Base-by-base conservation (phyloP, 306 rosid species). In the Cucumis melo region DNA sequence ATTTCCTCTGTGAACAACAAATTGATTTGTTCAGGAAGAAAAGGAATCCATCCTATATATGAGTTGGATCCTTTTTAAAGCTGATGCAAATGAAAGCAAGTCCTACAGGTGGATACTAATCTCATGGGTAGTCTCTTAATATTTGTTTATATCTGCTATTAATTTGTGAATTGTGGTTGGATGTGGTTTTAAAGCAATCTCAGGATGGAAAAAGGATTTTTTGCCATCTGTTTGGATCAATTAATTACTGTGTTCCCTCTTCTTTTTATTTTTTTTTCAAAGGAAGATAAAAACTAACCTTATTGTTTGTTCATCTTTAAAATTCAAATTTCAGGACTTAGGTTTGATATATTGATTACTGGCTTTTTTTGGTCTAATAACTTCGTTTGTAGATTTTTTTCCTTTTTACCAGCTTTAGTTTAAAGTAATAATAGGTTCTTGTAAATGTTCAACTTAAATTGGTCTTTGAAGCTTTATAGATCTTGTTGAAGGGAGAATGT, bases 21-120 rank as follows among this genome's bases (percentile, higher is more conserved):
- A 10, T 56, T 74, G 77, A 39, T 58, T 56, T 58, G 76, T 74
- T 74, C 78, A 74, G 78, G 65, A 74, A 74, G 63, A 74, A 54
- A 74, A 74, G 66, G 78, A 32, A 56, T 74, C 78, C 63, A 74
- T 74, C 65, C 78, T 36, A n/a, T 21, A 38, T 74, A 32, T 36
- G 48, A 74, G 66, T 74, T 74, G 78, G 78, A 54, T 74, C 59
- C 64, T 74, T 74, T 74, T 74, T 74, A 58, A 36, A 74, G 78
- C 63, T 74, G 78, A 74, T 56, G 78, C 66, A 74, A 74, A 74
- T 55, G 78, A 74, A 58, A 74, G 66, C 78, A 54, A 54, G 53
- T 55, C 27, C 67, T 74, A 36, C 65, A 54, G 64, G 65, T 74
- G 78, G 78, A 54, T 74, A 74, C 78, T 74, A 54, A 58, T 58